A percentile compares a stretch with the other conserved stretches of the same genome.
Evolutionary conservation across 1,139 yeast species (phyloP).

Genomic region (Pichia sp.): DNA sequence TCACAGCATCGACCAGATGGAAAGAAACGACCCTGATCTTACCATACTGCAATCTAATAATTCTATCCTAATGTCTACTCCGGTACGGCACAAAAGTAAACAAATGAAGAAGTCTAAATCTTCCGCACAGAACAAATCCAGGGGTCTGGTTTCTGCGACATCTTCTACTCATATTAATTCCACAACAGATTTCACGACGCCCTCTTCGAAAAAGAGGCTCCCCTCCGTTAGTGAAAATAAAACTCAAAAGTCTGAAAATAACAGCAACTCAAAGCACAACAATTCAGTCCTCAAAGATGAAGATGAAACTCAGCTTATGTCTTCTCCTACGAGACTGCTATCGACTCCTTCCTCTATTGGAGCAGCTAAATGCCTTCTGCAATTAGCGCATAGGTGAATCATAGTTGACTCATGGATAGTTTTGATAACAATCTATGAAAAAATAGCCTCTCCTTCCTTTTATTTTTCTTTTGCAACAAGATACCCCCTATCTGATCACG

Average conservation of each 20-base stretch:
- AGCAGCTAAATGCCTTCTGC: slow-evolving; percentile 45
- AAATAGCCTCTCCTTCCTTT: no score
- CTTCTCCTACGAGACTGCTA: slow-evolving; percentile 36
- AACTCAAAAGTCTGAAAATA: background rate
- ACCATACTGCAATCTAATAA: slow-evolving; percentile 15
- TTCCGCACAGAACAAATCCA: background rate
- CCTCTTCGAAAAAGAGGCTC: background rate
- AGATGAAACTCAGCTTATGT: slow-evolving; percentile 29
- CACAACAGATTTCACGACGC: slow-evolving; percentile 1
- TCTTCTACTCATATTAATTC: background rate
- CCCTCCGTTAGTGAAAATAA: background rate
- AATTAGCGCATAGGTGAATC: slow-evolving; percentile 35
- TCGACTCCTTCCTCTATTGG: slow-evolving; percentile 47
- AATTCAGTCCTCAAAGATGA: slow-evolving; percentile 7
- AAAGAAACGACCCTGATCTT: slow-evolving; percentile 15
- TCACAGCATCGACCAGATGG: slow-evolving; percentile 9
- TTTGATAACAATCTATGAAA: background rate
- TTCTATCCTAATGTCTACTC: slow-evolving; percentile 13
- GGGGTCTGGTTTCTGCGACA: background rate
- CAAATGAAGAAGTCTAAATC: slow-evolving; percentile 4
- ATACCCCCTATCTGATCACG: background rate
- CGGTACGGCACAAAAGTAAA: slow-evolving; percentile 9
- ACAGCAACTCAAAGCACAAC: background rate
- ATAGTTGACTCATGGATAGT: background rate
- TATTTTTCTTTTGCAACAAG: background rate